phyloP scores from a whole-genome alignment of 2,329 filamentous ascomycete genomes.

The Dothistroma pini region DNA sequence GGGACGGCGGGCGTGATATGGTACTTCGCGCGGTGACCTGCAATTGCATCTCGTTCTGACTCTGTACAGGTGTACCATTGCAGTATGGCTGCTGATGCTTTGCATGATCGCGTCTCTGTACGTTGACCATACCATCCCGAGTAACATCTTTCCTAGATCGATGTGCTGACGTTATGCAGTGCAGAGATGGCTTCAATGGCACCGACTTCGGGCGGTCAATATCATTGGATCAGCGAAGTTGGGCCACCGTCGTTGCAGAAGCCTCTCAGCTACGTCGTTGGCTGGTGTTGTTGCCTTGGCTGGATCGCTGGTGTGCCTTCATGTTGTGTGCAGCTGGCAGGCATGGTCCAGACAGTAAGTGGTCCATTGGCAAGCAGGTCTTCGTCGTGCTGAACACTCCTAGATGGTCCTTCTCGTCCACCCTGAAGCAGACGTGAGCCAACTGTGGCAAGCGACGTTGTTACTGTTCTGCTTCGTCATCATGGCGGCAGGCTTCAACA shows the following conservation, averaged over 20 bases:
- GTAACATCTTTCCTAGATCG: background rate
- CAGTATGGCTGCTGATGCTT: conserved; percentile 33
- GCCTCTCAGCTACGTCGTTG: conserved; percentile 45
- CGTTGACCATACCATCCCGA: conserved; percentile 3
- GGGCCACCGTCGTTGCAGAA: conserved; percentile 42
- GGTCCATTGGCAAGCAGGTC: background rate
- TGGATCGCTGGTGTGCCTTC: conserved; percentile 34
- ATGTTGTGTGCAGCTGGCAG: conserved; percentile 30
- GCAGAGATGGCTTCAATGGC: conserved; percentile 35
- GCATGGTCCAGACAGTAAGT: conserved; percentile 27
- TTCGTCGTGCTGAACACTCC: background rate
- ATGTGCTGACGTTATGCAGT: conserved; percentile 15
- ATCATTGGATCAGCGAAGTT: conserved; percentile 40
- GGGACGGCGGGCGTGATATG: conserved; percentile 24
- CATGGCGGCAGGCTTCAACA: conserved; percentile 36
- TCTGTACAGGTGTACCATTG: conserved; percentile 28
- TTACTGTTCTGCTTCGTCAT: conserved; percentile 32
- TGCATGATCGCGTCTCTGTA: conserved; percentile 32
- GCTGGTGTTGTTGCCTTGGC: conserved; percentile 39
- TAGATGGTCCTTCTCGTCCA: conserved; percentile 31
- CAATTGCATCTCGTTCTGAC: background rate
- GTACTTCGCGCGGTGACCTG: background rate
- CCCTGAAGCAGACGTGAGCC: conserved; percentile 24
- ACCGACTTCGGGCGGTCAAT: conserved; percentile 29
- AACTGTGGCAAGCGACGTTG: conserved; percentile 32